phyloP scores from a whole-genome alignment of 495 filamentous ascomycete genomes.

The Bryoglossum gracile region DNA sequence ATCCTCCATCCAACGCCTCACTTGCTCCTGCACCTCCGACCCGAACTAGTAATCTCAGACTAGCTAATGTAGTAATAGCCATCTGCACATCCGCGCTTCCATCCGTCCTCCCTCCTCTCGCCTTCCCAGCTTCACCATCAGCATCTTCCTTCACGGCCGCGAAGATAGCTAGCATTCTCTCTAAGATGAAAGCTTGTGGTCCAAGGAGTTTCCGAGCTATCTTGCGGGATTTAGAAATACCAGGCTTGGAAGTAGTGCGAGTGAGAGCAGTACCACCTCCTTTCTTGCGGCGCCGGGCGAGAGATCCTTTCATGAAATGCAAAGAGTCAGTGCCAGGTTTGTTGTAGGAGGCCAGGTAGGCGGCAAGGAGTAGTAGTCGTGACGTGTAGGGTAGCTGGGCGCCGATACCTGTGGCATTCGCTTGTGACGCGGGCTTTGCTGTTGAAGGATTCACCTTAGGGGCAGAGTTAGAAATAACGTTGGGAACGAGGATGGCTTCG shows the following conservation, averaged over 20 bases:
- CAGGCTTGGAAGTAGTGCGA: conserved; percentile 18
- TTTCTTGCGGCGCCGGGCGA: conserved; percentile 41
- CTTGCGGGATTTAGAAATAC: conserved; percentile 42
- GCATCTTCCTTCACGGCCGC: conserved; percentile 68
- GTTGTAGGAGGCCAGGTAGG: conserved; percentile 90
- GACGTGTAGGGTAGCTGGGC: conserved; percentile 69
- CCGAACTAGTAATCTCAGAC: conserved; percentile 64
- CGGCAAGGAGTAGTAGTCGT: conserved; percentile 72
- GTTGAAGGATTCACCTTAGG: conserved; percentile 7
- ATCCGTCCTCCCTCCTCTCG: conserved; percentile 20
- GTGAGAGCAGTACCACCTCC: conserved; percentile 29
- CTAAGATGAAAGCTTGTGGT: conserved; percentile 75
- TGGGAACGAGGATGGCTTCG: conserved; percentile 63
- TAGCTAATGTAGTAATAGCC: conserved; percentile 73
- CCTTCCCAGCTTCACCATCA: conserved; percentile 24
- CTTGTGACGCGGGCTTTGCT: conserved; percentile 9
- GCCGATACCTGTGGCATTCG: conserved; percentile 7
- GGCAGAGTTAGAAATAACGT: conserved; percentile 46
- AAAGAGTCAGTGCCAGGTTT: conserved; percentile 66
- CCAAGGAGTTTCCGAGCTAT: conserved; percentile 64
- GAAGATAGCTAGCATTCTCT: conserved; percentile 83
- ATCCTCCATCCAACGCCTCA: conserved; percentile 54
- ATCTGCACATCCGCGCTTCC: conserved; percentile 57
- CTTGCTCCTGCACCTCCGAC: conserved; percentile 41
- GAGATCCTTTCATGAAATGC: conserved; percentile 73